A percentile compares a stretch with the other conserved stretches of the same genome.
Conservation (phyloP, 257 asterid genomes). For the Fraxinus anomala region DNA sequence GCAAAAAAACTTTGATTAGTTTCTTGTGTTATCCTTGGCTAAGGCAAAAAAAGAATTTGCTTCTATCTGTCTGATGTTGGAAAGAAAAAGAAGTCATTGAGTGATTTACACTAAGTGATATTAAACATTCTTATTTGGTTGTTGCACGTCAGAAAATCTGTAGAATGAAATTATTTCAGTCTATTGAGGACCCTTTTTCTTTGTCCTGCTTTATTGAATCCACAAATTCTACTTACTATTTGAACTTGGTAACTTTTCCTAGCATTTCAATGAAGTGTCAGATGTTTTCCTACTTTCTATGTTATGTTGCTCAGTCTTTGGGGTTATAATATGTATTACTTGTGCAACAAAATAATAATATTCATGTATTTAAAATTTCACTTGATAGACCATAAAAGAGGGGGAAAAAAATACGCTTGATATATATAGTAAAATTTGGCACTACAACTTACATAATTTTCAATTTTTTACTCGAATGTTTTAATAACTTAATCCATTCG, state of each 20-base stretch:
- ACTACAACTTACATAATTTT: background rate
- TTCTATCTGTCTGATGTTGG: background rate
- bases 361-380: no score
- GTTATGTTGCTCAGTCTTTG: no score
- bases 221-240: background rate
- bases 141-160: background rate
- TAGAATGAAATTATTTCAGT: background rate
- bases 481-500: background rate
- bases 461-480: background rate
- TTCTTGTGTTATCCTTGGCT: background rate
- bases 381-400: no score
- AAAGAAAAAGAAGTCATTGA: constrained; percentile 4
- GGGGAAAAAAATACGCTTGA: no score
- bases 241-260: constrained; percentile 3
- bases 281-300: background rate
- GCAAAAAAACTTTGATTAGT: background rate
- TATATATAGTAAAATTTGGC: background rate
- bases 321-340: no score
- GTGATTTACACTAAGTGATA: background rate
- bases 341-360: no score
- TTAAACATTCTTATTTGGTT: constrained; percentile 10
- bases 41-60: background rate
- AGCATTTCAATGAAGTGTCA: background rate
- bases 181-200: background rate
- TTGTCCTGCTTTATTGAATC: background rate